Percentiles rank a stretch among this genome's conserved stretches.
Evolutionary conservation across 257 asterid genomes (phyloP).

Genomic region (Salvia hispanica): DNA sequence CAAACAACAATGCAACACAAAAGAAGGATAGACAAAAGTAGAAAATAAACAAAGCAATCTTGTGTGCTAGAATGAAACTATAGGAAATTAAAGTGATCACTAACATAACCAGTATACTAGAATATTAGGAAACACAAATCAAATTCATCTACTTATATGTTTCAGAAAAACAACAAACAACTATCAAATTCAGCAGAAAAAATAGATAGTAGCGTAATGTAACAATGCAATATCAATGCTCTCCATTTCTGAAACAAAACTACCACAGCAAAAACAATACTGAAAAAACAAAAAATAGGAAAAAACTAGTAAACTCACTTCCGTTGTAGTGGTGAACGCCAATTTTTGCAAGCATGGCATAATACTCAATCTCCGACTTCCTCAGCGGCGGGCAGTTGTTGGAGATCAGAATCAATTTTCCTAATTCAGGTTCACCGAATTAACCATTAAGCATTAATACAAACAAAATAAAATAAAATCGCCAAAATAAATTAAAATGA

Average conservation of each 20-base stretch:
- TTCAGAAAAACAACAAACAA: not conserved
- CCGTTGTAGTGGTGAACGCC: constrained; percentile 55
- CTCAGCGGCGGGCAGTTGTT: constrained; percentile 54
- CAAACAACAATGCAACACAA: too few species aligned
- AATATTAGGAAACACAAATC: too few species aligned
- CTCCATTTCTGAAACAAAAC: too few species aligned
- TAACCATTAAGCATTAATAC: not conserved
- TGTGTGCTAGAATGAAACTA: too few species aligned
- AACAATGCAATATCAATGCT: too few species aligned
- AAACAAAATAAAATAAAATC: not conserved
- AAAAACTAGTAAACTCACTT: constrained; percentile 34
- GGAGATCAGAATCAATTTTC: constrained; percentile 34
- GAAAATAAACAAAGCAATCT: too few species aligned
- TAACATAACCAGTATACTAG: not conserved
- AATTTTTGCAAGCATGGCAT: constrained; percentile 49
- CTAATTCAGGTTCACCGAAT: not conserved
- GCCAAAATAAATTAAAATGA: not conserved
- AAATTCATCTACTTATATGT: too few species aligned
- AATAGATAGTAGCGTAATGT: not conserved
- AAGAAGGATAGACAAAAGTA: too few species aligned
- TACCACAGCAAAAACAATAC: too few species aligned
- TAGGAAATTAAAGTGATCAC: not conserved
- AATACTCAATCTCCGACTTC: constrained; percentile 51
- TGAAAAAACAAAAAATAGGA: not conserved
- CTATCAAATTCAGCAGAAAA: not conserved